phyloP scores from a whole-genome alignment of 139 green algal species.

The Micromonas commoda region DNA sequence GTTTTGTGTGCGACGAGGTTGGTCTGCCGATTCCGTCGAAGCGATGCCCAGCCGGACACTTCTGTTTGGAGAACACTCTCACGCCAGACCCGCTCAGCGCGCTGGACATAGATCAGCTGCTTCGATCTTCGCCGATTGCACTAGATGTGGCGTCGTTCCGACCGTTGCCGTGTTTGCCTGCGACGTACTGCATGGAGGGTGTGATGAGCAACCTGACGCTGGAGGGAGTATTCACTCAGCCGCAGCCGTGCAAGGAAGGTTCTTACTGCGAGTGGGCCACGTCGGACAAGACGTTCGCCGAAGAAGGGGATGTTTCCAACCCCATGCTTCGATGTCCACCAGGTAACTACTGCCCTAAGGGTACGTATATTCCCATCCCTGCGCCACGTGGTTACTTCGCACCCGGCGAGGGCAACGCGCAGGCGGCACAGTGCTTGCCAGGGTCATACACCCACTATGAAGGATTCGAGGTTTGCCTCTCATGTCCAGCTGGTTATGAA shows the following conservation, averaged over 20 bases:
- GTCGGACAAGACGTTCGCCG: slow-evolving; percentile 3
- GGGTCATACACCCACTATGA: slow-evolving; percentile 28
- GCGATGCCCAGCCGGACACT: slow-evolving; percentile 27
- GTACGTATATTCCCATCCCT: slow-evolving; percentile 30
- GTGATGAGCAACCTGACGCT: slow-evolving; percentile 5
- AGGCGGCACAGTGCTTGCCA: slow-evolving; percentile 10
- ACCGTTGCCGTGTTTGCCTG: slow-evolving; percentile 20
- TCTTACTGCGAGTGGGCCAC: slow-evolving; percentile 28
- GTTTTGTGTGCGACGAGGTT: slow-evolving; percentile 23
- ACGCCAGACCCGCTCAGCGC: slow-evolving; percentile 11
- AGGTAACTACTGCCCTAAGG: slow-evolving; percentile 26
- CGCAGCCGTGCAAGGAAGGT: slow-evolving; percentile 33
- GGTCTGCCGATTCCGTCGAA: slow-evolving; percentile 1
- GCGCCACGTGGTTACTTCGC: slow-evolving; percentile 24
- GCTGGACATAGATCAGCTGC: slow-evolving; percentile 17
- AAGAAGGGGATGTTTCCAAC: slow-evolving; percentile 1
- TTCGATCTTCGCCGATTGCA: slow-evolving; percentile 9
- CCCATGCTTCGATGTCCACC: slow-evolving; percentile 20
- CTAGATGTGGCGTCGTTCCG: slow-evolving; percentile 18
- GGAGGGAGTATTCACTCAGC: slow-evolving; percentile 14
- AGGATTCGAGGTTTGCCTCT: slow-evolving; percentile 19
- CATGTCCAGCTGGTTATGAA: slow-evolving; percentile 24
- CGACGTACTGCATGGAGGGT: slow-evolving; percentile 25
- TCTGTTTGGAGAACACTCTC: slow-evolving; percentile 29
- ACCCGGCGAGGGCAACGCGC: slow-evolving; percentile 11